Evolutionary conservation across 2,329 filamentous ascomycete genomes (phyloP), one percentile per base, ranked within the genome.

Genomic region (Cladosporium sp.): DNA sequence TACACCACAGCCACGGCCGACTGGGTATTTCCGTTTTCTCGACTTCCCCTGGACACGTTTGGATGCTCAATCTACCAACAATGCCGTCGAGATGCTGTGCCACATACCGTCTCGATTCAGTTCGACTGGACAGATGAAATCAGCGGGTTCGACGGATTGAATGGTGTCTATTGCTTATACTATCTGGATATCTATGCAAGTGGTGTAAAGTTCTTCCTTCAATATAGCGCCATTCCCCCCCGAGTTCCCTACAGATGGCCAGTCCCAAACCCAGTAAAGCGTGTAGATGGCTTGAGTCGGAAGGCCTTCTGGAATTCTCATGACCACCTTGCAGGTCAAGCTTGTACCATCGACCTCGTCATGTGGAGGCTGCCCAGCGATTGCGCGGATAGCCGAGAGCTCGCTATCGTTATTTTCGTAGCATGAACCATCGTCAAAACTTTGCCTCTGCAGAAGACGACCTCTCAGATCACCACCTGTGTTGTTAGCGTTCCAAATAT

Each of bases 131-230:
- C 36, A 38, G 36, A 38, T 38, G 27, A 32, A 32, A 19, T 19
- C 12, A 1, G n/a, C 27, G 15, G 27, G 20, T 12, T 40, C 38
- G 38, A 40, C 22, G 38, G 38, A 19, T 33, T 13, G 40, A 42
- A 29, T 32, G 25, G 19, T 12, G 25, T 42, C 20, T n/a, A 42
- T 42, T 42, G 20, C 27, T 42, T 16, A 42, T 42, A 27, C 40
- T 42, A 42, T 42, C 40, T 42, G 25, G 12, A 42, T 42, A 42
- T 42, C 40, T 42, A 42, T 30, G 27, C 40, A 42, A n/a, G 40
- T 42, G n/a, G 40, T 42, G 25, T 42, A 42, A 7, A 42, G n/a
- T 16, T 42, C 25, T 19, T 42, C 40, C 27, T 42, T 42, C n/a
- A 32, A 32, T 15, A 42, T 15, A 20, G 27, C 25, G 25, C 25